Percentiles rank a stretch among this genome's conserved stretches.
phyloP scores from a whole-genome alignment of 2,329 filamentous ascomycete species.

The Fusarium sp. region DNA sequence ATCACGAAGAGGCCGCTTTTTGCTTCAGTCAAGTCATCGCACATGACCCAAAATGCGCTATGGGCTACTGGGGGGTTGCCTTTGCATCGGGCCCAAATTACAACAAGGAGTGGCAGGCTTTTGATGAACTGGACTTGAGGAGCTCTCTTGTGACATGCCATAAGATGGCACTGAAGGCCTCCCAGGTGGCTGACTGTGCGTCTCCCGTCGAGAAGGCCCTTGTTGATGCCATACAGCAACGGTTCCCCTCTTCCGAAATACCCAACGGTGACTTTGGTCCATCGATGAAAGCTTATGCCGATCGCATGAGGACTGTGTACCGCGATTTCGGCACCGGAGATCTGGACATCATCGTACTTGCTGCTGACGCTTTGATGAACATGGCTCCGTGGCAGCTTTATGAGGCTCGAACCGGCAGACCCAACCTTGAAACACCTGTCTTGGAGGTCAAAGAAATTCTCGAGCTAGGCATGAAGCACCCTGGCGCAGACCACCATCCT shows the following conservation, averaged over 20 bases:
- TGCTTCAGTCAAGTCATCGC: conserved; percentile 71
- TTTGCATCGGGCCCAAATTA: conserved; percentile 81
- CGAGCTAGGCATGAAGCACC: conserved; percentile 63
- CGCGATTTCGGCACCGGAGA: conserved; percentile 56
- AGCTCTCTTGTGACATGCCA: background rate
- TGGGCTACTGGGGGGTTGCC: conserved; percentile 79
- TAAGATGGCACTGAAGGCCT: background rate
- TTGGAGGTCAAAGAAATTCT: conserved; percentile 52
- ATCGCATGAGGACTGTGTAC: conserved; percentile 58
- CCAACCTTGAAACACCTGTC: conserved; percentile 48
- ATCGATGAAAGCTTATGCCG: conserved; percentile 46
- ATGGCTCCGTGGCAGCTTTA: conserved; percentile 64
- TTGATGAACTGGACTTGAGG: conserved; percentile 69
- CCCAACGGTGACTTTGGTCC: background rate
- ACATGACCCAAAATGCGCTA: conserved; percentile 68
- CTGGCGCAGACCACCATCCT: conserved; percentile 70
- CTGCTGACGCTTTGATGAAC: conserved; percentile 64
- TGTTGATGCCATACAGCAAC: background rate
- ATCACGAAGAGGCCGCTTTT: conserved; percentile 74
- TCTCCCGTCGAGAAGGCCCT: background rate
- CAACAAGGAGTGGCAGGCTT: conserved; percentile 82
- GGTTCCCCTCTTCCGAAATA: background rate
- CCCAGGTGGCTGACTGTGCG: background rate
- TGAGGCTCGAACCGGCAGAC: conserved; percentile 55
- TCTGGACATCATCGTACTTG: conserved; percentile 56